A percentile compares a stretch with the other conserved stretches of the same genome.
phyloP scores from a whole-genome alignment of 2,329 filamentous ascomycete genomes.

The Pseudogymnoascus sp. region DNA sequence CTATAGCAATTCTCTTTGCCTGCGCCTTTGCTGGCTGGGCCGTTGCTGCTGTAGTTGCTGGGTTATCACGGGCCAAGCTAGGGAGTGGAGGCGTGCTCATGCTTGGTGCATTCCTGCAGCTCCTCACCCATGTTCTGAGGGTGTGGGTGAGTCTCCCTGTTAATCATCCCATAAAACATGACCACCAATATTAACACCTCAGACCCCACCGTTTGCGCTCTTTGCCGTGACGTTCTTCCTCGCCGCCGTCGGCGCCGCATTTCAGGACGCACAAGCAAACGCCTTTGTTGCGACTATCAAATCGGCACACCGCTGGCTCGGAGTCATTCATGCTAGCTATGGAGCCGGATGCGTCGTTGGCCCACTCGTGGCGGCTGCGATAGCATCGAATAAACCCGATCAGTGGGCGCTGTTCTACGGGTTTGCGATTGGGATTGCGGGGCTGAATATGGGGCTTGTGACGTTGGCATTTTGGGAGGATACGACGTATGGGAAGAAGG shows the following conservation, averaged over 20 bases:
- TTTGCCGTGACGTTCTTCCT: conserved; percentile 52
- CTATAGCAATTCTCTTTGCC: conserved; percentile 44
- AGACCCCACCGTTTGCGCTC: conserved; percentile 45
- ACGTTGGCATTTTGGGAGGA: conserved; percentile 42
- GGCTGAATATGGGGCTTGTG: conserved; percentile 42
- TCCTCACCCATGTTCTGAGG: conserved; percentile 45
- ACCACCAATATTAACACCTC: background rate
- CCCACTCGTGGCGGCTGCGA: conserved; percentile 45
- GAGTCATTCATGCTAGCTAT: conserved; percentile 57
- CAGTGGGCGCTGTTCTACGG: conserved; percentile 51
- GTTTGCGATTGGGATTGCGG: conserved; percentile 45
- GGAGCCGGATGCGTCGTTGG: conserved; percentile 45
- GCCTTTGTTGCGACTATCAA: conserved; percentile 48
- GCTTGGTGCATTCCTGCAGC: conserved; percentile 48
- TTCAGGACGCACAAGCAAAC: conserved; percentile 57
- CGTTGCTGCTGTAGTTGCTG: conserved; percentile 48
- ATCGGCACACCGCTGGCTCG: conserved; percentile 50
- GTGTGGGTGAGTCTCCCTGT: conserved; percentile 35
- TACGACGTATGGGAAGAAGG: background rate
- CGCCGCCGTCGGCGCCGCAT: conserved; percentile 51
- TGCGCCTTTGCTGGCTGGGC: conserved; percentile 55
- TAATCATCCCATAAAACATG: background rate
- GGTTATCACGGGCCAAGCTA: conserved; percentile 43
- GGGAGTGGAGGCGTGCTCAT: conserved; percentile 49
- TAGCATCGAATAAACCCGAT: conserved; percentile 36